A percentile compares a stretch with the other conserved stretches of the same genome.
Conservation (phyloP, 1,284 basidiomycete species). For the Flammula alnicola region DNA sequence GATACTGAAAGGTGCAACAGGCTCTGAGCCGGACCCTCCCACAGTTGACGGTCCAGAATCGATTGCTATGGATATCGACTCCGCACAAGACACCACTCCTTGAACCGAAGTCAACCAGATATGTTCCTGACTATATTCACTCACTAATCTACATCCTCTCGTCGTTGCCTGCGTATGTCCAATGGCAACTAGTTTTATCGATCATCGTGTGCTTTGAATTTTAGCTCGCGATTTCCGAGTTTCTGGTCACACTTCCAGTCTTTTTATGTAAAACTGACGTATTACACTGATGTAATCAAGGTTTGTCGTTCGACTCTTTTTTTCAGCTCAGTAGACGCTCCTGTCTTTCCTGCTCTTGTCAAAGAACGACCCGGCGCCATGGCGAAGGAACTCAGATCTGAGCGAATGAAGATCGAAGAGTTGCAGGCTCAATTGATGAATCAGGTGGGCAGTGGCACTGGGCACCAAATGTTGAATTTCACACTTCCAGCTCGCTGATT, state of each 20-base stretch:
- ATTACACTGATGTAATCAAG: not conserved
- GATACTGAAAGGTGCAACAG: not conserved
- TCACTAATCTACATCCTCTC: not conserved
- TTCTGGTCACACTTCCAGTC: no score
- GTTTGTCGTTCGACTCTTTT: not conserved
- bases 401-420: constrained; percentile 11
- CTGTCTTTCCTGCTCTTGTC: no score
- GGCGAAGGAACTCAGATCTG: constrained; percentile 16
- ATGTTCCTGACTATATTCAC: no score
- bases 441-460: no score
- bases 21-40: constrained; percentile 27
- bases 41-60: constrained; percentile 32
- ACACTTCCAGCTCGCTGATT: no score
- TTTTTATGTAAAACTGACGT: not conserved
- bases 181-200: constrained; percentile 1
- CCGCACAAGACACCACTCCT: constrained; percentile 8
- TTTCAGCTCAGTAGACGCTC: not conserved
- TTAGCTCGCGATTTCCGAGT: not conserved
- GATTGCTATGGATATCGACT: constrained; percentile 33
- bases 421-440: constrained; percentile 4
- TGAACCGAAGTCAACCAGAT: not conserved
- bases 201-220: not conserved
- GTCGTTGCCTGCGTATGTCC: constrained; percentile 1
- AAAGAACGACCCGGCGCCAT: constrained; percentile 11
- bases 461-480: no score